phyloP scores from a whole-genome alignment of 2,329 filamentous ascomycete species.

The Colletotrichum sp. region DNA sequence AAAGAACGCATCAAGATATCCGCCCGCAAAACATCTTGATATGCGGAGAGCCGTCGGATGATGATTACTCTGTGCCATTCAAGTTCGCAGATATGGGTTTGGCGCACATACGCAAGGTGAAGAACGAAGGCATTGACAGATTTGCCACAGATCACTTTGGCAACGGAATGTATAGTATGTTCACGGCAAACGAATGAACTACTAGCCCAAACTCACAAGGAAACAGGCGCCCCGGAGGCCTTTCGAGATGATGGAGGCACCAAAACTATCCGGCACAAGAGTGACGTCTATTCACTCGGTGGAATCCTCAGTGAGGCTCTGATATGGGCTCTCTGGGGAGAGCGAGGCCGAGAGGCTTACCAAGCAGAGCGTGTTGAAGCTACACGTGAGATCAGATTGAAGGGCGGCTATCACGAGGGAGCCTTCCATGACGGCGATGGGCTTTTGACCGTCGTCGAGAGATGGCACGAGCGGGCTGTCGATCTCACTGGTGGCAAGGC shows the following conservation, averaged over 20 bases:
- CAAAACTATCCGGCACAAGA: not conserved
- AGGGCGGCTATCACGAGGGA: not conserved
- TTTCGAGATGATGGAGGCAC: not conserved
- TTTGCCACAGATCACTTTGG: not conserved
- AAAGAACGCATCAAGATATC: not conserved
- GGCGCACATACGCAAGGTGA: not conserved
- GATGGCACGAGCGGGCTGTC: not conserved
- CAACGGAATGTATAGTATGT: slow-evolving; percentile 4
- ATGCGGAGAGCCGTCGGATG: not conserved
- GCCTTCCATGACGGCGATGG: not conserved
- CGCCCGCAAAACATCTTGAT: not conserved
- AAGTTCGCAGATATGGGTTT: not conserved
- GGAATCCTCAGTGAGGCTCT: not conserved
- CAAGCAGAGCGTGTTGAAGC: not conserved
- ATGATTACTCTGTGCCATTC: not conserved
- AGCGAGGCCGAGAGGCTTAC: not conserved
- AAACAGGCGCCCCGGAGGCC: not conserved
- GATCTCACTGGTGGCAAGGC: not conserved
- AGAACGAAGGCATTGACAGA: not conserved
- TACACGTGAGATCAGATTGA: not conserved
- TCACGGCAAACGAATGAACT: not conserved
- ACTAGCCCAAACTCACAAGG: too few relatives aligned
- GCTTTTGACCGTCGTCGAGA: not conserved
- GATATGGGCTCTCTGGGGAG: not conserved
- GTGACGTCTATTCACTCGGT: not conserved